Evolutionary conservation across 148 eudicot genomes (phyloP).

Genomic region (Oxyria digyna): DNA sequence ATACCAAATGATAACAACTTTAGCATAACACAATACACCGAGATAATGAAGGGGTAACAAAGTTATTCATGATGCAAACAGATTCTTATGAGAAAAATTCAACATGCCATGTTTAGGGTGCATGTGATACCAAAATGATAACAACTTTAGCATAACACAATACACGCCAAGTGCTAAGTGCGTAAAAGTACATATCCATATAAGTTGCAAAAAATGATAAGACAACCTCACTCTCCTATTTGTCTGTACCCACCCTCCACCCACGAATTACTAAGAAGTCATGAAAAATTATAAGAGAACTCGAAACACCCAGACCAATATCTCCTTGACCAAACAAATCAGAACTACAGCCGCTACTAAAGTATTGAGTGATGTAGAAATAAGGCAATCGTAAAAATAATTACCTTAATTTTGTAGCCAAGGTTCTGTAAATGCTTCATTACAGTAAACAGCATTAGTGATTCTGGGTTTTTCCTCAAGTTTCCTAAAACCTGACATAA

Average conservation of each 20-base stretch:
- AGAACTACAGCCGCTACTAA: not conserved
- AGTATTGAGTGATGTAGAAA: not conserved
- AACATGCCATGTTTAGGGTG: not conserved
- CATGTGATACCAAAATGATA: not conserved
- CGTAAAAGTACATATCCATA: not conserved
- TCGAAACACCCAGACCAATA: not conserved
- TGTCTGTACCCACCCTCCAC: not conserved
- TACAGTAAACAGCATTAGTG: constrained; percentile 71
- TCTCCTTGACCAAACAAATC: not conserved
- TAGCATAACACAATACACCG: not conserved
- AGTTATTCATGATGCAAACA: not conserved
- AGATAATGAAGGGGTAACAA: too few species aligned
- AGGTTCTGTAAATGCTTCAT: constrained; percentile 50
- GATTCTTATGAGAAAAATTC: not conserved
- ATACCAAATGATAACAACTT: not conserved
- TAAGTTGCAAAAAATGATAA: not conserved
- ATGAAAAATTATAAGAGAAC: not conserved
- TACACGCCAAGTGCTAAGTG: not conserved
- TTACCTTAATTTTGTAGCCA: constrained; percentile 76
- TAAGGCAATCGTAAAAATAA: not conserved
- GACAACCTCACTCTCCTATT: not conserved
- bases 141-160: not conserved
- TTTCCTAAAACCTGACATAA: constrained; percentile 64
- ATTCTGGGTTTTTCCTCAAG: constrained; percentile 53
- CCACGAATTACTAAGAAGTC: not conserved